Evolutionary conservation across 495 filamentous ascomycete species (phyloP), one percentile per base, ranked within the genome.

Genomic region (Penicillium lividum): DNA sequence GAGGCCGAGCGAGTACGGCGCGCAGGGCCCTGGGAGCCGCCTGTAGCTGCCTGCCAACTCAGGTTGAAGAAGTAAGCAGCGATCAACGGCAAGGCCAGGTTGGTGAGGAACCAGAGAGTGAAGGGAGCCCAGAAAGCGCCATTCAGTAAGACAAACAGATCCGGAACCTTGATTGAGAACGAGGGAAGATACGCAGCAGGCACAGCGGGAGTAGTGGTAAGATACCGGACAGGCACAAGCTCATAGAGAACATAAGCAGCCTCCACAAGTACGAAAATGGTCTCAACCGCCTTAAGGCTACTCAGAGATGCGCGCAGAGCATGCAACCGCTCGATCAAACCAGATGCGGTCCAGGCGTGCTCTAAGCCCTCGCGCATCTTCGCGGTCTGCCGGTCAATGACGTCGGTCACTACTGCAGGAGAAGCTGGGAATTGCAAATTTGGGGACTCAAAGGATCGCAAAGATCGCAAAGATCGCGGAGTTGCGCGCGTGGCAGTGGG

Each of bases 11-110:
- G 66, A 25, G 58, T 58, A 22, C 67, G 58, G 38, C 71, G 69
- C 49, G 53, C 58, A 30, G 66, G 51, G 28, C 44, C 53, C n/a
- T 52, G 49, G 33, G 49, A 22, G 69, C 74, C 58, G 69, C 72
- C 47, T 18, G 58, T 61, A 27, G 68, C 54, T n/a, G 72, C 70
- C 30, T 75, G 69, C 58, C 78, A 69, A 63, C 84, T 89, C 63
- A 97, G 66, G 70, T 98, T 97, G 78, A 95, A 84, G 68, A 97
- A 93, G 67, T 92, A 97, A 1, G 89, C 90, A 36, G 84, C 80
- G 28, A 87, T 54, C 53, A 86, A 63, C 4, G 94, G 94, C 59
- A 93, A 50, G 13, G 88, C 29, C 15, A 92, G 60, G 63, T 82
- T 86, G 3, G 91, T 93, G 29, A 88, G 67, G 3, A 82, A 61